A percentile compares a stretch with the other conserved stretches of the same genome.
These are phyloP conservation scores for Neofusicoccum ribis DNA, from an alignment of 2,329 filamentous ascomycete species.

Conservation along the genomic window DNA sequence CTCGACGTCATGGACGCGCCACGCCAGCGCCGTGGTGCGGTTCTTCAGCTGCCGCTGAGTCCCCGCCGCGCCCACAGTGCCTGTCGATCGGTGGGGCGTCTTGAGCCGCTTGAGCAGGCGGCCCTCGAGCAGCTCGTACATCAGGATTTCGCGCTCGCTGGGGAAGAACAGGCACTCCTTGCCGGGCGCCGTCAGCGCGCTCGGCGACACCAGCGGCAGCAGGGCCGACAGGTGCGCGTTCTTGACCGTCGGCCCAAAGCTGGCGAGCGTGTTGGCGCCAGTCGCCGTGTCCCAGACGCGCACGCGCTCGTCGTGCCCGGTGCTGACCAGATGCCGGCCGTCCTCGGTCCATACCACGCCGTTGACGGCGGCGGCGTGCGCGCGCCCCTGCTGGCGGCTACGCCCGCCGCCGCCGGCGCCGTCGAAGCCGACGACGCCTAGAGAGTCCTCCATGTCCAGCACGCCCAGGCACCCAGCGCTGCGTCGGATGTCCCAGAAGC, in stretches of 20 bases:
- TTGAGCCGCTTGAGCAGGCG: slow-evolving; percentile 69
- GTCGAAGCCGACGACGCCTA: slow-evolving; percentile 60
- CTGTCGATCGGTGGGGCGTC: slow-evolving; percentile 50
- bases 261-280: slow-evolving; percentile 83
- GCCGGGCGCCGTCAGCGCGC: slow-evolving; percentile 54
- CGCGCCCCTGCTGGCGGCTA: slow-evolving; percentile 46
- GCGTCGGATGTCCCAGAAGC: slow-evolving; percentile 84
- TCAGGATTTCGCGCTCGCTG: slow-evolving; percentile 72
- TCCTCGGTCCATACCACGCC: slow-evolving; percentile 82
- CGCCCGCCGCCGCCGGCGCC: slow-evolving; percentile 46
- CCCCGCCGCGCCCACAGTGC: slow-evolving; percentile 19
- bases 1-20: slow-evolving; percentile 69
- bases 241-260: slow-evolving; percentile 79
- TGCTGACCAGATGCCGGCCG: slow-evolving; percentile 72
- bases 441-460: slow-evolving; percentile 80
- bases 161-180: slow-evolving; percentile 76
- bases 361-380: slow-evolving; percentile 82
- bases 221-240: slow-evolving; percentile 56
- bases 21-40: slow-evolving; percentile 73
- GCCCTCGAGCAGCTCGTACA: slow-evolving; percentile 78
- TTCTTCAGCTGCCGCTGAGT: slow-evolving; percentile 30
- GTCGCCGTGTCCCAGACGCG: slow-evolving; percentile 82
- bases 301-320: slow-evolving; percentile 80
- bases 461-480: slow-evolving; percentile 74
- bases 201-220: slow-evolving; percentile 58